These are phyloP conservation scores for Suillus clintonianus DNA, from an alignment of 768 basidiomycete species.

Conservation along the genomic window DNA sequence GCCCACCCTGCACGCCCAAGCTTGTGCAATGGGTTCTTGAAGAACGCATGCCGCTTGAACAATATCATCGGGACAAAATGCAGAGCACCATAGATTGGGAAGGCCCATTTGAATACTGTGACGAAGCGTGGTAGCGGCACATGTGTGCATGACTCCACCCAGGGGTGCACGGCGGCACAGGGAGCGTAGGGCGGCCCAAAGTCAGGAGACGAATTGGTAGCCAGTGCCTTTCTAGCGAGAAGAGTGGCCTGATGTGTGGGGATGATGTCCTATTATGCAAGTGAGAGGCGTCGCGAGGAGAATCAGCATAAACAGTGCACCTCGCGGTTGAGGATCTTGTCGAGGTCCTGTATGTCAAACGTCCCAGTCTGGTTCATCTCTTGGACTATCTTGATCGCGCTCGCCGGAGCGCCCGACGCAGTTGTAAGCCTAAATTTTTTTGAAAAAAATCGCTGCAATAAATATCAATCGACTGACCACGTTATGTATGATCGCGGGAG, in stretches of 20 bases:
- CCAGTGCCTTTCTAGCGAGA: slow-evolving; percentile 42
- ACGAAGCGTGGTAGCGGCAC: slow-evolving; percentile 63
- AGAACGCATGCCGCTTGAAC: slow-evolving; percentile 72
- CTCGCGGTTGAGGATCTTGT: slow-evolving; percentile 49
- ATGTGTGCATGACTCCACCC: slow-evolving; percentile 49
- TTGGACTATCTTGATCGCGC: slow-evolving; percentile 61
- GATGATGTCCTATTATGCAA: slow-evolving; percentile 51
- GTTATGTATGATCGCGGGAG: slow-evolving; percentile 73
- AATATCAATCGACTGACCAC: slow-evolving; percentile 51
- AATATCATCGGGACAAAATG: slow-evolving; percentile 87
- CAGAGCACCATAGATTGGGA: slow-evolving; percentile 83
- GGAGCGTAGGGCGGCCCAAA: slow-evolving; percentile 56
- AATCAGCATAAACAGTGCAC: slow-evolving; percentile 35
- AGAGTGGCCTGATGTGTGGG: slow-evolving; percentile 51
- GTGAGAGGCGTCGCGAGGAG: neutral
- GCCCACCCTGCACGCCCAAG: slow-evolving; percentile 66
- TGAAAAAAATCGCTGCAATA: neutral
- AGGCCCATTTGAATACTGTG: slow-evolving; percentile 81
- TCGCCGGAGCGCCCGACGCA: slow-evolving; percentile 63
- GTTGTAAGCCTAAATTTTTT: slow-evolving; percentile 60
- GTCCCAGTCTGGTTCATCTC: slow-evolving; percentile 58
- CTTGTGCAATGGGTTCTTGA: slow-evolving; percentile 65
- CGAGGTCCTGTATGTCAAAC: slow-evolving; percentile 58
- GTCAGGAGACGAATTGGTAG: slow-evolving; percentile 34
- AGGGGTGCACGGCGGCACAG: slow-evolving; percentile 81